These are phyloP conservation scores for Cryptococcus neoformans DNA, from an alignment of 1,284 basidiomycete species.

Conservation along the genomic window DNA sequence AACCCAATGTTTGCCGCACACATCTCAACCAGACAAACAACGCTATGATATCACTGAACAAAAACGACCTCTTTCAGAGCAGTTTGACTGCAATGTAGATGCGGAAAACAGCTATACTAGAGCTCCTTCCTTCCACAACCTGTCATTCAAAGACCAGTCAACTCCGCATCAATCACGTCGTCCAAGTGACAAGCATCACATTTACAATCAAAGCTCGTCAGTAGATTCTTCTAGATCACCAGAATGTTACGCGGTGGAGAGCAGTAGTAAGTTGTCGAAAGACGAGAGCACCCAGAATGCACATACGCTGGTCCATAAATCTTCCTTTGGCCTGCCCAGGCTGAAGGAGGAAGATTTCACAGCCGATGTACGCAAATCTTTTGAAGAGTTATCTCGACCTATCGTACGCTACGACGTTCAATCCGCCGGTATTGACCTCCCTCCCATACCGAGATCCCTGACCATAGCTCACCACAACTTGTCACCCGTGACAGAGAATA, in stretches of 20 bases:
- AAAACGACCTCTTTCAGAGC: no score
- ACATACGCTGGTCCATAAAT: constrained; percentile 14
- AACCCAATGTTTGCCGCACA: constrained; percentile 1
- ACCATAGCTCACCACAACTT: neutral
- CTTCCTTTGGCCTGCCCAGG: constrained; percentile 22
- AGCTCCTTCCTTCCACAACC: constrained; percentile 9
- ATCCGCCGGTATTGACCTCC: constrained; percentile 19
- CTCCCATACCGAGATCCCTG: constrained; percentile 21
- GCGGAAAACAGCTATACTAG: constrained; percentile 1
- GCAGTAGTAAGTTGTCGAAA: no score
- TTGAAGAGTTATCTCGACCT: constrained; percentile 16
- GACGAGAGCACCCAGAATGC: no score
- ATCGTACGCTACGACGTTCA: neutral
- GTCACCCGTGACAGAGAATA: constrained; percentile 12
- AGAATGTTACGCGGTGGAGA: constrained; percentile 12
- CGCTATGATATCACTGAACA: no score
- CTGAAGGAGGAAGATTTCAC: constrained; percentile 17
- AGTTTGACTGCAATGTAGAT: neutral
- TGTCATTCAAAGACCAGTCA: constrained; percentile 7
- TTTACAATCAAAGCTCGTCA: constrained; percentile 20
- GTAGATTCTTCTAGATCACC: constrained; percentile 21
- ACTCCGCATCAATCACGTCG: constrained; percentile 6
- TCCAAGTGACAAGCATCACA: constrained; percentile 1
- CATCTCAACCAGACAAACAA: no score
- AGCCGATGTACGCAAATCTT: constrained; percentile 21